A percentile compares a stretch with the other conserved stretches of the same genome.
phyloP scores from a whole-genome alignment of 83 land plant species.

The Picea abies region DNA sequence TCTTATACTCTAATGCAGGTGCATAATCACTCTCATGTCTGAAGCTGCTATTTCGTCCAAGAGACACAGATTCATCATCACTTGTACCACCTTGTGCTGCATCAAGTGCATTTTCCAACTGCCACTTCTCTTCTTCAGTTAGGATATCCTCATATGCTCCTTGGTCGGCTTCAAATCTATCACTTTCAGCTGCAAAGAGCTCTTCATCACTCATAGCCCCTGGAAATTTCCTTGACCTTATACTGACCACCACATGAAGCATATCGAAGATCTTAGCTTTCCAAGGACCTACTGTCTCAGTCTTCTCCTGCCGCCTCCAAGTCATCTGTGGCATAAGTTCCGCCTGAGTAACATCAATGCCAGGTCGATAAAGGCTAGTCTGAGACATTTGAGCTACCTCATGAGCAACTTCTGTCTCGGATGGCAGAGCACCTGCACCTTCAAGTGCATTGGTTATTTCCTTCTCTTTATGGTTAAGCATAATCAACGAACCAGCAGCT shows the following conservation, averaged over 20 bases:
- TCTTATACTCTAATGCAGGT: conserved; percentile 14
- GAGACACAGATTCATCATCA: conserved; percentile 15
- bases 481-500: conserved; percentile 67
- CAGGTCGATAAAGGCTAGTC: conserved; percentile 62
- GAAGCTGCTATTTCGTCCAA: conserved; percentile 1
- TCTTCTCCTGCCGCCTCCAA: conserved; percentile 37
- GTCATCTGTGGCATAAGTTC: conserved; percentile 30
- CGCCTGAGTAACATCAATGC: conserved; percentile 41
- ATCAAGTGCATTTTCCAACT: conserved; percentile 28
- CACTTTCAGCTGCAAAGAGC: conserved; percentile 23
- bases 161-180: conserved; percentile 15
- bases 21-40: conserved; percentile 11
- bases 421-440: conserved; percentile 67
- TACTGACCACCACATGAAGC: conserved; percentile 33
- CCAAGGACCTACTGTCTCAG: conserved; percentile 35
- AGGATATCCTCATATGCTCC: conserved; percentile 25
- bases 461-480: conserved; percentile 79
- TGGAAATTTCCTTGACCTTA: conserved; percentile 32
- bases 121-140: conserved; percentile 35
- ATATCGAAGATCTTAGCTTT: conserved; percentile 38
- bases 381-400: conserved; percentile 85
- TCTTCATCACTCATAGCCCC: conserved; percentile 43
- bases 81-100: conserved; percentile 14
- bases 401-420: conserved; percentile 65
- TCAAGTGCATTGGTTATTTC: conserved; percentile 90